phyloP scores from a whole-genome alignment of 305 asterid species.

The Petunia hybrid region DNA sequence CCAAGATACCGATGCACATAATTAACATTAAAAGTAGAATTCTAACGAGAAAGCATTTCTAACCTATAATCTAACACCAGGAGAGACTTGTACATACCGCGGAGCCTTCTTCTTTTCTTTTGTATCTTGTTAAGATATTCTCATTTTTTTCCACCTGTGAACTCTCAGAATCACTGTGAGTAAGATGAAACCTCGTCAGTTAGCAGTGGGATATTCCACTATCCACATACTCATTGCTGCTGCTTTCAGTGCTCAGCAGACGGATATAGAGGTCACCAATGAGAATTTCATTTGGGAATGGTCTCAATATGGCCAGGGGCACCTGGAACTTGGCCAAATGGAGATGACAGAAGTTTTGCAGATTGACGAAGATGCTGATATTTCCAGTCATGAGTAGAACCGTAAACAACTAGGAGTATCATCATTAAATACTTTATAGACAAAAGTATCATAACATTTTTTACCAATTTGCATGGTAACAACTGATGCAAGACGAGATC shows the following conservation, averaged over 20 bases:
- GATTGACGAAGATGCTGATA: conserved; percentile 38
- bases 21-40: not conserved
- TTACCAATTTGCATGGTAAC: not conserved
- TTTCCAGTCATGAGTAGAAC: conserved; percentile 38
- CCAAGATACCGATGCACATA: not conserved
- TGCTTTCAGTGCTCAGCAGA: conserved; percentile 51
- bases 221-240: conserved; percentile 47
- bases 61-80: not conserved
- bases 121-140: conserved; percentile 44
- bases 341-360: conserved; percentile 28
- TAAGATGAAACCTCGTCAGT: conserved; percentile 28
- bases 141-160: conserved; percentile 38
- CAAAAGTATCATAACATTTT: too few relatives aligned
- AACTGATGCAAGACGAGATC: not conserved
- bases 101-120: conserved; percentile 53
- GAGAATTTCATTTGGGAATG: conserved; percentile 34
- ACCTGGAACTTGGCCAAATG: not conserved
- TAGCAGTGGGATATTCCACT: conserved; percentile 38
- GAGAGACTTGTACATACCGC: conserved; percentile 41
- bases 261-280: conserved; percentile 43
- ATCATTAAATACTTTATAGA: too few relatives aligned
- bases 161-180: conserved; percentile 38
- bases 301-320: not conserved
- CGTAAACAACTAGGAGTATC: not conserved
- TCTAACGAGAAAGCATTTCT: not conserved